These are phyloP conservation scores for Steccherinum ochraceum DNA, from an alignment of 768 basidiomycete species.

Conservation along the genomic window DNA sequence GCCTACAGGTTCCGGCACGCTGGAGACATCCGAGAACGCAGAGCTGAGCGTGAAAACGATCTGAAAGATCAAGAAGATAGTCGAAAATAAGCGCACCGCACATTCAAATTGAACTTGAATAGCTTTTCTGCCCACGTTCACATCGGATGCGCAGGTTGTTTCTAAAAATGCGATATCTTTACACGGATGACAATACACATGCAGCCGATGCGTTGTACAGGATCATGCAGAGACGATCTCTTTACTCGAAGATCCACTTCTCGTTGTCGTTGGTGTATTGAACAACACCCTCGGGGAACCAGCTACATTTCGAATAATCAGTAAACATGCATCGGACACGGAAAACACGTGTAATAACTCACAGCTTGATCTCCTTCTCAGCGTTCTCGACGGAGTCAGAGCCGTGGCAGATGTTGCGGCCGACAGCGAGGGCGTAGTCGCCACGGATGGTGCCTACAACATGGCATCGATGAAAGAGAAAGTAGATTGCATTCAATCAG, in stretches of 20 bases:
- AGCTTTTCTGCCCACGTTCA: no score
- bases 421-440: conserved; percentile 90
- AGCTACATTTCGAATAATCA: conserved; percentile 39
- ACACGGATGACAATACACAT: neutral
- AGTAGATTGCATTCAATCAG: neutral
- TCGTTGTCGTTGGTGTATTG: conserved; percentile 65
- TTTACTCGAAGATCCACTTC: conserved; percentile 78
- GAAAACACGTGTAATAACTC: conserved; percentile 23
- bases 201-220: neutral
- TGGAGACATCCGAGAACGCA: neutral
- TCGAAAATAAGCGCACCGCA: neutral
- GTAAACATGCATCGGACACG: no score
- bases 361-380: conserved; percentile 94
- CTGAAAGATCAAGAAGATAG: neutral
- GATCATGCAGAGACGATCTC: conserved; percentile 2
- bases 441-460: conserved; percentile 91
- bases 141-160: neutral
- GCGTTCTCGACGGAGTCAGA: conserved; percentile 86
- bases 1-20: neutral
- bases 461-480: neutral
- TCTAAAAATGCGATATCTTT: neutral
- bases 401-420: conserved; percentile 92
- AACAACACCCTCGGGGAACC: conserved; percentile 85
- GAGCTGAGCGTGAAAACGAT: neutral
- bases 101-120: no score